These are phyloP conservation scores for Moesziomyces sp. DNA, from an alignment of 1,284 basidiomycete species.

Conservation along the genomic window DNA sequence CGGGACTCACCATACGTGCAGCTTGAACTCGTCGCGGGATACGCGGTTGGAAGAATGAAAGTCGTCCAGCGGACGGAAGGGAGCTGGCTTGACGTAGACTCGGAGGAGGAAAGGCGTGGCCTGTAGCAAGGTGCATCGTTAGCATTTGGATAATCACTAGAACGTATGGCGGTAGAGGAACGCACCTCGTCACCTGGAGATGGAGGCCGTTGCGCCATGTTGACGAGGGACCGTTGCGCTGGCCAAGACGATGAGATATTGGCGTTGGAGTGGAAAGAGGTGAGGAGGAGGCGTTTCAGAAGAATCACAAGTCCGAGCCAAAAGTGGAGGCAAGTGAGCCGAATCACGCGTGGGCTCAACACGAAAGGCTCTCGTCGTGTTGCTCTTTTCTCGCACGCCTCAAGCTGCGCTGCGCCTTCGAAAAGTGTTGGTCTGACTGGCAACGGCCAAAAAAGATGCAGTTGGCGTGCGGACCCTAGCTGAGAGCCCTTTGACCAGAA, in stretches of 20 bases:
- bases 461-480: neutral
- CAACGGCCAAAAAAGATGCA: neutral
- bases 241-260: neutral
- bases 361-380: neutral
- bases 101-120: constrained; percentile 44
- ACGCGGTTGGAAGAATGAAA: constrained; percentile 24
- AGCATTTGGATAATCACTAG: no score
- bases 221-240: neutral
- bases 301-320: no score
- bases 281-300: neutral
- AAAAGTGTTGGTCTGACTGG: neutral
- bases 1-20: constrained; percentile 53
- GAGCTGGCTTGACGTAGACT: constrained; percentile 35
- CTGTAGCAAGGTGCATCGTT: constrained; percentile 6
- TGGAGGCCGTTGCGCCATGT: constrained; percentile 32
- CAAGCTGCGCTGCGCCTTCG: no score
- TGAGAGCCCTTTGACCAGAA: neutral
- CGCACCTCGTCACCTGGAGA: constrained; percentile 47
- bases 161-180: neutral
- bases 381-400: neutral
- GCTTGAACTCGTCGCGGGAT: constrained; percentile 38
- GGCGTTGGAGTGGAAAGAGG: constrained; percentile 5
- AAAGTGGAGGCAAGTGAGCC: neutral
- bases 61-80: constrained; percentile 42
- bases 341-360: neutral